Percentiles rank a stretch among this genome's conserved stretches.
Conservation (phyloP, 2,329 filamentous ascomycete genomes). For the Arthrobotrys sinensis region DNA sequence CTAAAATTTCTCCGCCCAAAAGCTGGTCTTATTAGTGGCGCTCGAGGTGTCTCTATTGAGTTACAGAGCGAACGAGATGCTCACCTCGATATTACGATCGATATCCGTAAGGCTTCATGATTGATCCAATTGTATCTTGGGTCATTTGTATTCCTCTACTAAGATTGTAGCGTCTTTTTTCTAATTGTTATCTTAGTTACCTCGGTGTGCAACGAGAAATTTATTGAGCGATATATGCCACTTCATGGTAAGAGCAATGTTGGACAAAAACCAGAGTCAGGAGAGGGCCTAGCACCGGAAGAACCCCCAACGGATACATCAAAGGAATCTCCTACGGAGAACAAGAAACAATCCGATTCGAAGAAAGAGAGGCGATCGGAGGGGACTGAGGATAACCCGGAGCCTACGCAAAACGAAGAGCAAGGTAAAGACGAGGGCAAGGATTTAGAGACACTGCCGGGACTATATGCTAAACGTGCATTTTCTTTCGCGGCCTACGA, state of each 20-base stretch:
- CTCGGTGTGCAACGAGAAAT: slow-evolving; percentile 30
- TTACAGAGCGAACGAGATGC: slow-evolving; percentile 46
- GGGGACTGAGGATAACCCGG: neutral
- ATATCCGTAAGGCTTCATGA: slow-evolving; percentile 24
- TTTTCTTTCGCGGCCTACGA: slow-evolving; percentile 51
- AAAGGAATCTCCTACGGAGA: too few species aligned
- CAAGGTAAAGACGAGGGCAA: neutral
- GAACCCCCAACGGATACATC: neutral
- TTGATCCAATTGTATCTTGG: neutral
- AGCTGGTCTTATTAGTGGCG: slow-evolving; percentile 49
- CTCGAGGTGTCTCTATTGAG: slow-evolving; percentile 38
- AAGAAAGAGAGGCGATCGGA: neutral
- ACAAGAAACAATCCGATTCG: neutral
- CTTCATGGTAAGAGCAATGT: neutral
- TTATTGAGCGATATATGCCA: slow-evolving; percentile 33
- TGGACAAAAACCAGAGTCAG: too few species aligned
- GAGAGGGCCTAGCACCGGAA: neutral
- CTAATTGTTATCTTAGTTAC: slow-evolving; percentile 35
- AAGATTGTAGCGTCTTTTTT: neutral
- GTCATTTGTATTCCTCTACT: too few species aligned
- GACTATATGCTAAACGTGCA: neutral
- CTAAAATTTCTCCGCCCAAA: neutral
- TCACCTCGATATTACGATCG: slow-evolving; percentile 48
- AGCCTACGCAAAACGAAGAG: neutral
- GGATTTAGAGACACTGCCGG: neutral